Evolutionary conservation across 495 filamentous ascomycete genomes (phyloP).

Genomic region (Neurospora sp.): DNA sequence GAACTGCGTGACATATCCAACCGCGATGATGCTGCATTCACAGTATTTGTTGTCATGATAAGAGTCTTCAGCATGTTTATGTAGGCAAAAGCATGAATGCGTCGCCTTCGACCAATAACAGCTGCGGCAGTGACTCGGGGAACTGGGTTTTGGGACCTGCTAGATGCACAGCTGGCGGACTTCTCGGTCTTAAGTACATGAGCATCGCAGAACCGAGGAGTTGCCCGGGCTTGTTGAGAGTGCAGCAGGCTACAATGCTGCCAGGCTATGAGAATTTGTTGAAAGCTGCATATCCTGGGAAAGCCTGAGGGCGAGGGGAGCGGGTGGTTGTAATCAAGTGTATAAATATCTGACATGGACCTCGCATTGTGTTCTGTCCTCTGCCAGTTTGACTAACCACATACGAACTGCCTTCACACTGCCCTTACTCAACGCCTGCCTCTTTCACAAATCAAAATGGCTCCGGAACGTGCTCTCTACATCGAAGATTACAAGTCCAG

Average conservation of each 20-base stretch:
- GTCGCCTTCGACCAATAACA: too few relatives aligned
- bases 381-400: neutral
- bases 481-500: neutral
- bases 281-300: too few relatives aligned
- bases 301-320: neutral
- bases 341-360: neutral
- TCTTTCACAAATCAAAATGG: neutral
- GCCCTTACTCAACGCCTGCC: neutral
- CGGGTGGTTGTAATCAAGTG: neutral
- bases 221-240: neutral
- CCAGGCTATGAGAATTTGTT: neutral
- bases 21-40: too few relatives aligned
- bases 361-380: neutral
- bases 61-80: too few relatives aligned
- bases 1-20: too few relatives aligned
- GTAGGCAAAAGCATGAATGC: too few relatives aligned
- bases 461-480: neutral
- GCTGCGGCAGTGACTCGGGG: too few relatives aligned
- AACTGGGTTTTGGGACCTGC: too few relatives aligned
- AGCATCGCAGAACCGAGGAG: neutral
- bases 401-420: neutral
- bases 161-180: too few relatives aligned
- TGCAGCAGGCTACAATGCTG: neutral
- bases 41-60: too few relatives aligned
- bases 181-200: too few relatives aligned